These are phyloP conservation scores for Bacidia gigantensis DNA, from an alignment of 495 filamentous ascomycete species.

Conservation along the genomic window DNA sequence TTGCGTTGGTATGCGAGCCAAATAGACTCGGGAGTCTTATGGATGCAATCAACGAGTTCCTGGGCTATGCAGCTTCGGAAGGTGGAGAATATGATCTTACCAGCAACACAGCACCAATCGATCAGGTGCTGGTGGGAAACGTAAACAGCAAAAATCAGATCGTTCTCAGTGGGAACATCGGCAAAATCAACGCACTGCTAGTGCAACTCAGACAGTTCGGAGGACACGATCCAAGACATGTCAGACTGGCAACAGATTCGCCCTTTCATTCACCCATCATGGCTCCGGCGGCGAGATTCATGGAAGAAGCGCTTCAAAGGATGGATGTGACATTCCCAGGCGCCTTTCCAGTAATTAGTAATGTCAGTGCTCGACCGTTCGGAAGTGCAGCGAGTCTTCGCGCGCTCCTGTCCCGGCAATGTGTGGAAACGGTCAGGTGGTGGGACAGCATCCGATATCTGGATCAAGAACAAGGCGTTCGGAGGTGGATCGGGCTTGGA, in stretches of 20 bases:
- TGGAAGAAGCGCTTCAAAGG: conserved; percentile 48
- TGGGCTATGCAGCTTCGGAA: conserved; percentile 46
- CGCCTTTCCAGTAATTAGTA: conserved; percentile 64
- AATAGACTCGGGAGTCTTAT: conserved; percentile 55
- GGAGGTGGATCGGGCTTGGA: conserved; percentile 84
- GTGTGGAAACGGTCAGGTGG: conserved; percentile 84
- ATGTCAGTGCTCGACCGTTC: conserved; percentile 73
- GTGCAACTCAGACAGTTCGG: conserved; percentile 83
- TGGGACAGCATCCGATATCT: conserved; percentile 84
- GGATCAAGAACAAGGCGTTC: conserved; percentile 71
- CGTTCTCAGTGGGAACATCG: conserved; percentile 79
- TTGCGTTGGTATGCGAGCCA: conserved; percentile 77
- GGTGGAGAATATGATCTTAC: conserved; percentile 53
- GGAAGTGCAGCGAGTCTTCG: conserved; percentile 55
- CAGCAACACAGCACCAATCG: conserved; percentile 52
- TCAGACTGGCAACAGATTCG: conserved; percentile 73
- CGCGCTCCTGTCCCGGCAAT: conserved; percentile 59
- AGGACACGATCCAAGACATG: conserved; percentile 82
- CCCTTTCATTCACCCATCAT: conserved; percentile 92
- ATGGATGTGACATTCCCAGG: conserved; percentile 60
- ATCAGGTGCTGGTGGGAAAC: conserved; percentile 86
- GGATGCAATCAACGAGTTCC: conserved; percentile 62
- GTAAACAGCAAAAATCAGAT: conserved; percentile 95
- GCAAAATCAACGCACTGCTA: conserved; percentile 70
- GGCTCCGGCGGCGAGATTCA: conserved; percentile 63